These are phyloP conservation scores for Leccinum broughii DNA, from an alignment of 768 basidiomycete genomes.

Conservation along the genomic window DNA sequence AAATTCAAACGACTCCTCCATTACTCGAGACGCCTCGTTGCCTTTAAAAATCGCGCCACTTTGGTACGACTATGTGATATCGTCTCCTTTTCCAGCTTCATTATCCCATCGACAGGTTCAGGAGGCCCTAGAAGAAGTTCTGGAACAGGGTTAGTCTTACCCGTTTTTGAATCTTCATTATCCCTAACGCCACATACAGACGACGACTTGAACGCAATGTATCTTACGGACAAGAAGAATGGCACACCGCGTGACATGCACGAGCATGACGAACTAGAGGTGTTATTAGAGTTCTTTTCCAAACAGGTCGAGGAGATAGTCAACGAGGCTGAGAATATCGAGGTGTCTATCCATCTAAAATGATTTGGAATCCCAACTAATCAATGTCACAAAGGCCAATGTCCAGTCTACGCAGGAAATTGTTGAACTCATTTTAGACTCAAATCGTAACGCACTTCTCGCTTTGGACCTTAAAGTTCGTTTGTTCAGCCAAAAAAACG, in stretches of 20 bases:
- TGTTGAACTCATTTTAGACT: slow-evolving; percentile 93
- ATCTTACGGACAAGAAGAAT: slow-evolving; percentile 83
- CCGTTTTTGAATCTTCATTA: neutral
- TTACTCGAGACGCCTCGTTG: slow-evolving; percentile 84
- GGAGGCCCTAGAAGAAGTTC: slow-evolving; percentile 87
- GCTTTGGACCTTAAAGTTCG: slow-evolving; percentile 86
- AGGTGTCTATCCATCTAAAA: slow-evolving; percentile 46
- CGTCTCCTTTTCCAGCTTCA: slow-evolving; percentile 1
- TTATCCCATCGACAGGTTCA: slow-evolving; percentile 59
- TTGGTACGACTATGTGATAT: slow-evolving; percentile 46
- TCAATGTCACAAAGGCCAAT: slow-evolving; percentile 52
- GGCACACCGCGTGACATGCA: slow-evolving; percentile 55
- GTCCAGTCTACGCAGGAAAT: slow-evolving; percentile 98
- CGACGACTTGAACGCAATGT: slow-evolving; percentile 94
- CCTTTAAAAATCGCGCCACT: slow-evolving; percentile 90
- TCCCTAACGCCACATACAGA: slow-evolving; percentile 47
- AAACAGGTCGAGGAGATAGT: slow-evolving; percentile 98
- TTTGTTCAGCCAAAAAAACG: neutral
- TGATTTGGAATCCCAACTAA: neutral
- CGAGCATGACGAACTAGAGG: slow-evolving; percentile 93
- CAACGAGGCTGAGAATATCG: slow-evolving; percentile 85
- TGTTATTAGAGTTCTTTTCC: slow-evolving; percentile 90
- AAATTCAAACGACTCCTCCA: slow-evolving; percentile 90
- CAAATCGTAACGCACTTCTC: slow-evolving; percentile 89
- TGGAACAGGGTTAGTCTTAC: slow-evolving; percentile 72